Percentiles rank a stretch among this genome's conserved stretches.
Conservation (phyloP, 306 rosid genomes). For the Alnus rubra region DNA sequence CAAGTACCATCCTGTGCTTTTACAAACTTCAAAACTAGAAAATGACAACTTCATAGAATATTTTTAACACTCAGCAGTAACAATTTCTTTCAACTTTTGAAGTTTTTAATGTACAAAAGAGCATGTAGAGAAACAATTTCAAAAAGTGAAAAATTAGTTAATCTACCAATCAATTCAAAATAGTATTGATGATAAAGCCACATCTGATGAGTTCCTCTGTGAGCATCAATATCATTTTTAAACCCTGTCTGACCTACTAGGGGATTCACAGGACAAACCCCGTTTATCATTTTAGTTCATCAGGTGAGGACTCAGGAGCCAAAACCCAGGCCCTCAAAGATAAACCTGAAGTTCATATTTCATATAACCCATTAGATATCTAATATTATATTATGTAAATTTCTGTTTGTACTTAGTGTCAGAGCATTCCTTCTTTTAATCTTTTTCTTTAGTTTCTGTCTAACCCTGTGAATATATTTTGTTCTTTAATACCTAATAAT, state of each 20-base stretch:
- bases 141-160: background rate
- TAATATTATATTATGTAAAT: background rate
- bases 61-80: background rate
- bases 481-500: conserved; percentile 1
- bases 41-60: background rate
- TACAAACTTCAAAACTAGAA: background rate
- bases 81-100: background rate
- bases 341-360: conserved; percentile 6
- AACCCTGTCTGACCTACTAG: background rate
- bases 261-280: background rate
- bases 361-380: background rate
- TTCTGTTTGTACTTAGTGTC: background rate
- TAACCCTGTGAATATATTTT: background rate
- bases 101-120: background rate
- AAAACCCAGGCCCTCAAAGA: background rate
- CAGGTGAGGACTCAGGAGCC: background rate
- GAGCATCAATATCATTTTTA: background rate
- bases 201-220: background rate
- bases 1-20: background rate
- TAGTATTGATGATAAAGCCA: background rate
- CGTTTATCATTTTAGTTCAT: background rate
- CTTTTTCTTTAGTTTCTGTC: conserved; percentile 6
- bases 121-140: background rate
- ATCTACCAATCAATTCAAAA: background rate
- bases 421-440: conserved; percentile 5